Evolutionary conservation across 2,329 filamentous ascomycete genomes (phyloP).

Genomic region (Monosporascus sp.): DNA sequence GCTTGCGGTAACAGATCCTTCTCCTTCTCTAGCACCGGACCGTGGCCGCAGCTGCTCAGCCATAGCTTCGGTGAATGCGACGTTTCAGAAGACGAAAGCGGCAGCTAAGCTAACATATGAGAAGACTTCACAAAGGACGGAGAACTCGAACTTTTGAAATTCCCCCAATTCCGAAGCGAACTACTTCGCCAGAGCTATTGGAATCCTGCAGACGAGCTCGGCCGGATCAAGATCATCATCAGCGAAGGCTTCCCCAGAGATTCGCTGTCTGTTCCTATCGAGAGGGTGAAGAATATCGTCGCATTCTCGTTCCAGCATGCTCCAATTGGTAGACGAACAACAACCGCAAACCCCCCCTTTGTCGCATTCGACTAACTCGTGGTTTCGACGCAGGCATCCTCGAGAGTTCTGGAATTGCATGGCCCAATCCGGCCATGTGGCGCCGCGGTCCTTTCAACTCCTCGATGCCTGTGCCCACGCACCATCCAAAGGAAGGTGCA

Average conservation of each 20-base stretch:
- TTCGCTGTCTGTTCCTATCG: conserved; percentile 48
- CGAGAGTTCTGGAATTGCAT: conserved; percentile 69
- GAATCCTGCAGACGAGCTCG: conserved; percentile 65
- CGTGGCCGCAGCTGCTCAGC: conserved; percentile 46
- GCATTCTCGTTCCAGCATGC: conserved; percentile 83
- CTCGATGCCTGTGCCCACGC: conserved; percentile 35
- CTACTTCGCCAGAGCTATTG: conserved; percentile 65
- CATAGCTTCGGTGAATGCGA: conserved; percentile 34
- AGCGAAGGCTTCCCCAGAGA: conserved; percentile 64
- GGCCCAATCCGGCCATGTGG: conserved; percentile 73
- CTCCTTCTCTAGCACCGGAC: conserved; percentile 44
- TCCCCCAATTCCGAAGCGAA: conserved; percentile 67
- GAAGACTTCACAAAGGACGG: conserved; percentile 50
- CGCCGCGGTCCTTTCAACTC: conserved; percentile 39
- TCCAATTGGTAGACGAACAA: conserved; percentile 55
- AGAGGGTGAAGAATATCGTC: conserved; percentile 66
- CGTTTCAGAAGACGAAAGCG: no score
- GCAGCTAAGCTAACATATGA: conserved; percentile 15
- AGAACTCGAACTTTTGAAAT: conserved; percentile 58
- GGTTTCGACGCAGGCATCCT: conserved; percentile 53
- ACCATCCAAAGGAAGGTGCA: conserved; percentile 37
- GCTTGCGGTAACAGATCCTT: conserved; percentile 41
- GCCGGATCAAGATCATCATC: conserved; percentile 71
- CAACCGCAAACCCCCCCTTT: not conserved
- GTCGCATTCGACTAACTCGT: conserved; percentile 12